phyloP scores from a whole-genome alignment of 225 moss, liverwort and hornwort species.

The Physcomitrellopsis africana region DNA sequence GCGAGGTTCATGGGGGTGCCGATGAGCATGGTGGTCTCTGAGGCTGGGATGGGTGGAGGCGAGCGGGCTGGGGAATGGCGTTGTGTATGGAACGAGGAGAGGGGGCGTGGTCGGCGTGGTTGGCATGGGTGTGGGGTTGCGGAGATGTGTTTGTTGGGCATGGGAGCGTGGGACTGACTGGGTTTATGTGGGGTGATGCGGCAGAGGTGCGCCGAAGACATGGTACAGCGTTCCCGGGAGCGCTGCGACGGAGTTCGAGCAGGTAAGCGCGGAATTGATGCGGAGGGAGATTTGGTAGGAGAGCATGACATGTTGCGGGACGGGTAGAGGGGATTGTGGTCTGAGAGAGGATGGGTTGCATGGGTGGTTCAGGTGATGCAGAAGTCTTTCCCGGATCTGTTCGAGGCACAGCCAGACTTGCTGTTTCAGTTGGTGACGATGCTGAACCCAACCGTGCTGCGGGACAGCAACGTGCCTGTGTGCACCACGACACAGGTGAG shows the following conservation, averaged over 20 bases:
- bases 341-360: background rate
- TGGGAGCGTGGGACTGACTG: background rate
- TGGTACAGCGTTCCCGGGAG: constrained; percentile 97
- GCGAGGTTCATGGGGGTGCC: no score
- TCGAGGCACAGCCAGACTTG: constrained; percentile 90
- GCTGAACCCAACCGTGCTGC: constrained; percentile 82
- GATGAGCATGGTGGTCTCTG: no score
- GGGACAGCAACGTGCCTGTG: constrained; percentile 79
- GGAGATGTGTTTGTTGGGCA: background rate
- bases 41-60: background rate
- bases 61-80: background rate
- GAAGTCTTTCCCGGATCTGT: constrained; percentile 87
- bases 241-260: constrained; percentile 85
- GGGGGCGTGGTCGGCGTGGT: background rate
- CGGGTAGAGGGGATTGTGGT: background rate
- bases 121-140: background rate
- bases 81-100: background rate
- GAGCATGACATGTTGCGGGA: constrained; percentile 4
- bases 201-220: constrained; percentile 92
- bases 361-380: constrained; percentile 75
- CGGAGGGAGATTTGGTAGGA: constrained; percentile 2
- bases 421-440: constrained; percentile 91
- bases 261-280: constrained; percentile 49
- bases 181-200: constrained; percentile 23
- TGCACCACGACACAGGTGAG: constrained; percentile 87